A percentile compares a stretch with the other conserved stretches of the same genome.
phyloP scores from a whole-genome alignment of 306 rosid genomes.

The Astragalus glycyphyllos region DNA sequence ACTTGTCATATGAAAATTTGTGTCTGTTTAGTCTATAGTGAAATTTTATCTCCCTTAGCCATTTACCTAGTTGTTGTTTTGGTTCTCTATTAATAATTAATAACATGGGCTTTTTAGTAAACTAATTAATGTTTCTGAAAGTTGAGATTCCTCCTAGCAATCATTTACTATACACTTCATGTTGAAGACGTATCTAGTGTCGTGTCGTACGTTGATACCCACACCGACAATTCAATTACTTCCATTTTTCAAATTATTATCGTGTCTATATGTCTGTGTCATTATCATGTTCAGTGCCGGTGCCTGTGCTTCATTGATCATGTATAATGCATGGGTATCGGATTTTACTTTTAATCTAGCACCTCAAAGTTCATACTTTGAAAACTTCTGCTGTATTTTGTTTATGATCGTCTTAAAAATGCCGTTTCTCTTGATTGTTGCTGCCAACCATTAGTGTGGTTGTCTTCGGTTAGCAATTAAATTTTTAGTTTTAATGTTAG shows the following conservation, averaged over 20 bases:
- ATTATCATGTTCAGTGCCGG: no score
- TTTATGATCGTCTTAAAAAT: not conserved
- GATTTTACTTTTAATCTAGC: not conserved
- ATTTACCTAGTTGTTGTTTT: not conserved
- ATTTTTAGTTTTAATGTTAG: not conserved
- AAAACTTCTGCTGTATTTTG: not conserved
- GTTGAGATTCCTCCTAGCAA: conserved; percentile 13
- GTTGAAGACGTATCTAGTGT: no score
- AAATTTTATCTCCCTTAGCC: not conserved
- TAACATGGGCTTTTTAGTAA: conserved; percentile 7
- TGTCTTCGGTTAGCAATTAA: not conserved
- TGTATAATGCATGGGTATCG: not conserved
- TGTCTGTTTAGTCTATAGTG: not conserved
- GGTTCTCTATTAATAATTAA: not conserved
- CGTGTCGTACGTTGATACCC: no score
- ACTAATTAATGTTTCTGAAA: conserved; percentile 5
- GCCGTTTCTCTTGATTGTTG: conserved; percentile 32
- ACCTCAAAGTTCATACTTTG: not conserved
- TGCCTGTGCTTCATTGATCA: no score
- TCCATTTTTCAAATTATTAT: no score
- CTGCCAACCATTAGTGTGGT: not conserved
- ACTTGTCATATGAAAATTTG: not conserved
- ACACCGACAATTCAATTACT: no score
- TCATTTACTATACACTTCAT: not conserved
- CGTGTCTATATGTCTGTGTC: no score